phyloP scores from a whole-genome alignment of 2,329 filamentous ascomycete species.

The Fusarium verrucosum region DNA sequence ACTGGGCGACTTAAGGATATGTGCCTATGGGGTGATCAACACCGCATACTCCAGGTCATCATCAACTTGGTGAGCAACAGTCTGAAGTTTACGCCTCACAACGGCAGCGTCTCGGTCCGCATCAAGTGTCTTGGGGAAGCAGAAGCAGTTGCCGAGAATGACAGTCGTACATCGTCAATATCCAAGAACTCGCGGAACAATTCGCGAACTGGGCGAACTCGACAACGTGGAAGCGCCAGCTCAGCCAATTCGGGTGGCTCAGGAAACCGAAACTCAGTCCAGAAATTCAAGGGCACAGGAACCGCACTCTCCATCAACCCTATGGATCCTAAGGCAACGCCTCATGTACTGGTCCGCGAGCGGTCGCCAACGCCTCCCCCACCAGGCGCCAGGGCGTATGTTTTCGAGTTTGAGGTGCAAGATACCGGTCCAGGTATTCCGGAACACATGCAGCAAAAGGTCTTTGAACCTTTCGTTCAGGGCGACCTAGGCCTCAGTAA shows the following conservation, averaged over 20 bases:
- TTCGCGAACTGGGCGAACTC: conserved; percentile 54
- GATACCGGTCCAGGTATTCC: conserved; percentile 90
- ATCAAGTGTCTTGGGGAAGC: conserved; percentile 77
- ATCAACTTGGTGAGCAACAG: conserved; percentile 94
- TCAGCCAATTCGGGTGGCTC: conserved; percentile 63
- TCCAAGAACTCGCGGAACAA: conserved; percentile 58
- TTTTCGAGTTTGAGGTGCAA: conserved; percentile 88
- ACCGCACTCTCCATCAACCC: conserved; percentile 71
- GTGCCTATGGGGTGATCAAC: conserved; percentile 91
- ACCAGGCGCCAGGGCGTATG: conserved; percentile 68
- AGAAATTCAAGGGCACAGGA: conserved; percentile 49
- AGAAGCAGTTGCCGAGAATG: conserved; percentile 53
- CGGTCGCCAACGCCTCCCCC: conserved; percentile 69
- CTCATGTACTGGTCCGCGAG: conserved; percentile 61
- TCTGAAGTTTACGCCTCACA: conserved; percentile 85
- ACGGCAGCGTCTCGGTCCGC: conserved; percentile 77
- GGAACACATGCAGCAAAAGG: conserved; percentile 77
- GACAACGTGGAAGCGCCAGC: conserved; percentile 58
- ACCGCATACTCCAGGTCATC: conserved; percentile 89
- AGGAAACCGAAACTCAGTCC: conserved; percentile 44
- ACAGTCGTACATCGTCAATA: conserved; percentile 63
- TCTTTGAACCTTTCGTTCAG: conserved; percentile 95
- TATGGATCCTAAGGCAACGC: conserved; percentile 62
- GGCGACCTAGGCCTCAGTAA: conserved; percentile 90
- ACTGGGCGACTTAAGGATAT: conserved; percentile 80